Conservation (phyloP, 306 rosid genomes). For the Cercis canadensis region DNA sequence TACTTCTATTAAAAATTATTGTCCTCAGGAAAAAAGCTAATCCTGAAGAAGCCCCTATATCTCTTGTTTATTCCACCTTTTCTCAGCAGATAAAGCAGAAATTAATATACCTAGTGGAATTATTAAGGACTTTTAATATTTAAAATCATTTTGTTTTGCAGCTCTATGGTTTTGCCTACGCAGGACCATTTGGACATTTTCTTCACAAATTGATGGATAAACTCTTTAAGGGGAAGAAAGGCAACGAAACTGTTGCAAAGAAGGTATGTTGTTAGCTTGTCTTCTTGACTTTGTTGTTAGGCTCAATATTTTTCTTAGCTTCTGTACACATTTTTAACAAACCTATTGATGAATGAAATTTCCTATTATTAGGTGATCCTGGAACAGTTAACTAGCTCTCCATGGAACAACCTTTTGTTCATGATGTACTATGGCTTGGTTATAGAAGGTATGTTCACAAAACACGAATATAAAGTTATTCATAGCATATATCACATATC, state of each 20-base stretch:
- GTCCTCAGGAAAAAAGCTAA: too few relatives aligned
- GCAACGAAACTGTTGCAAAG: constrained; percentile 73
- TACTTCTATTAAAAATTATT: too few relatives aligned
- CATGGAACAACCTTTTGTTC: constrained; percentile 88
- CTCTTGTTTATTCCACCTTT: background rate
- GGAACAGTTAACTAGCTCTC: constrained; percentile 85
- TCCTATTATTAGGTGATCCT: constrained; percentile 67
- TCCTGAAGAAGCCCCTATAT: too few relatives aligned
- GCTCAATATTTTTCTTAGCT: constrained; percentile 5
- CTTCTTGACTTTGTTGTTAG: constrained; percentile 15
- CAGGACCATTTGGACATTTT: constrained; percentile 93
- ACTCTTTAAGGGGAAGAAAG: constrained; percentile 81
- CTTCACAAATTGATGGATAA: constrained; percentile 87
- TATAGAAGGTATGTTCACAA: constrained; percentile 70
- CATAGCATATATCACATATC: background rate
- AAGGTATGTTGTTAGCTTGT: constrained; percentile 55
- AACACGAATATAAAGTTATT: background rate
- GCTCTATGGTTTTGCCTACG: constrained; percentile 90
- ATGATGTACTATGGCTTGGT: constrained; percentile 91
- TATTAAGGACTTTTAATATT: constrained; percentile 23
- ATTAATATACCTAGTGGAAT: background rate
- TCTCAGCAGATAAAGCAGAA: background rate
- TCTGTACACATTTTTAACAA: constrained; percentile 1
- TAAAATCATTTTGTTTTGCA: constrained; percentile 46
- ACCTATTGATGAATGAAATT: constrained; percentile 35